Conservation (phyloP, 83 land plant genomes). For the Picea mariana region DNA sequence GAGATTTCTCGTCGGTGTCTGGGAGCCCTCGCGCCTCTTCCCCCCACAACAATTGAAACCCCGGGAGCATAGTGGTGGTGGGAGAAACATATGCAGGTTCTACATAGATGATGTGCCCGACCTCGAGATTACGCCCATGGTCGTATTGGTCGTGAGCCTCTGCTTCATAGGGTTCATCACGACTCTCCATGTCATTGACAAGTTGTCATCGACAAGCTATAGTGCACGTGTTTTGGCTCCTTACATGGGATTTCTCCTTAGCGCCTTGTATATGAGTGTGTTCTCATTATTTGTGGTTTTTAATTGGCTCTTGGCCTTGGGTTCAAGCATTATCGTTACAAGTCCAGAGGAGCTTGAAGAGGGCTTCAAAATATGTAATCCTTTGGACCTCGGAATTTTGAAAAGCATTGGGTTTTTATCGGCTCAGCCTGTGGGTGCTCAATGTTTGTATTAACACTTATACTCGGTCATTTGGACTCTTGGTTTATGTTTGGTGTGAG, state of each 20-base stretch:
- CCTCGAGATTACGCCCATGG: constrained; percentile 81
- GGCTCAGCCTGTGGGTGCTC: constrained; percentile 53
- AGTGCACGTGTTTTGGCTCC: no score
- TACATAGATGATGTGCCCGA: constrained; percentile 94
- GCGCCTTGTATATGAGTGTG: no score
- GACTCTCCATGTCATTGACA: constrained; percentile 80
- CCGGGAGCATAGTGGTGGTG: constrained; percentile 46
- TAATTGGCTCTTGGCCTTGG: no score
- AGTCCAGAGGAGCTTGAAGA: constrained; percentile 19
- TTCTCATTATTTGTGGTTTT: no score
- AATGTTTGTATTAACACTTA: no score
- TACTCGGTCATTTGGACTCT: no score
- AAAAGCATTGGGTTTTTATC: constrained; percentile 13
- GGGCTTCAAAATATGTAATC: constrained; percentile 17
- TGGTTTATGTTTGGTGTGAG: no score
- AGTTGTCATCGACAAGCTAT: constrained; percentile 27
- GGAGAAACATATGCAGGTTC: constrained; percentile 74
- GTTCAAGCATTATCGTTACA: no score
- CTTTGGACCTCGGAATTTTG: constrained; percentile 49
- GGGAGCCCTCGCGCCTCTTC: constrained; percentile 65
- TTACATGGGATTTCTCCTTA: no score
- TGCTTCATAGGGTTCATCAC: constrained; percentile 95
- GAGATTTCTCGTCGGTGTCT: constrained; percentile 69
- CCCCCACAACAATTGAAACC: constrained; percentile 43
- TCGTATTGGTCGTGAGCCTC: constrained; percentile 89